Evolutionary conservation across 2,329 filamentous ascomycete species (phyloP).

Genomic region (Fusarium mundagurra): DNA sequence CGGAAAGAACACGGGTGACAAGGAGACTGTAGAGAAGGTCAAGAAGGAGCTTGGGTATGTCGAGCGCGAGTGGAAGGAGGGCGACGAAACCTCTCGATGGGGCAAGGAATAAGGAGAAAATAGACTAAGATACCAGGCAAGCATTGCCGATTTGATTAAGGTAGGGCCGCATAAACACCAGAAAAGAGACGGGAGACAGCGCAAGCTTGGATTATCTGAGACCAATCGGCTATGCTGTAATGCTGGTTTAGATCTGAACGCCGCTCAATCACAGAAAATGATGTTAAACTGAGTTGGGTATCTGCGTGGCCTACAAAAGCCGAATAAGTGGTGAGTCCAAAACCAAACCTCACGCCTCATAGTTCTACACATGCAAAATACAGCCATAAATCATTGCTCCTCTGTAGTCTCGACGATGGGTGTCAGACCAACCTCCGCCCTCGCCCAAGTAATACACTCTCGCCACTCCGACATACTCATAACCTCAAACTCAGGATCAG

Average conservation of each 20-base stretch:
- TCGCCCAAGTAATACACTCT: slow-evolving; percentile 35
- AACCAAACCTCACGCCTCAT: neutral
- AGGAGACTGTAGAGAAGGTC: slow-evolving; percentile 79
- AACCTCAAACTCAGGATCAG: neutral
- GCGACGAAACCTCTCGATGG: slow-evolving; percentile 88
- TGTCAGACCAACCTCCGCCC: slow-evolving; percentile 21
- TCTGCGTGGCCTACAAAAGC: neutral
- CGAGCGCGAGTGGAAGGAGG: slow-evolving; percentile 84
- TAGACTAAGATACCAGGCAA: slow-evolving; percentile 29
- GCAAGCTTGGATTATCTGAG: neutral
- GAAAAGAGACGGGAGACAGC: neutral
- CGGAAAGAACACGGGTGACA: slow-evolving; percentile 93
- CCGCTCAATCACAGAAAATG: neutral
- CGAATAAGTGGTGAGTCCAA: neutral
- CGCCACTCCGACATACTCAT: slow-evolving; percentile 26
- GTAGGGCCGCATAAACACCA: neutral
- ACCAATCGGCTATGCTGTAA: neutral
- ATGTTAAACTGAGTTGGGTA: neutral
- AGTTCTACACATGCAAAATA: neutral
- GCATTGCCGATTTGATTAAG: neutral
- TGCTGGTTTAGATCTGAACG: neutral
- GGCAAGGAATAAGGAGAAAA: slow-evolving; percentile 55
- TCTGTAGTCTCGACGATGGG: neutral
- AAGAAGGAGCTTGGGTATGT: slow-evolving; percentile 88
- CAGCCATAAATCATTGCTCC: neutral